These are phyloP conservation scores for Daldinia vernicosa DNA, from an alignment of 495 filamentous ascomycete species.

Conservation along the genomic window DNA sequence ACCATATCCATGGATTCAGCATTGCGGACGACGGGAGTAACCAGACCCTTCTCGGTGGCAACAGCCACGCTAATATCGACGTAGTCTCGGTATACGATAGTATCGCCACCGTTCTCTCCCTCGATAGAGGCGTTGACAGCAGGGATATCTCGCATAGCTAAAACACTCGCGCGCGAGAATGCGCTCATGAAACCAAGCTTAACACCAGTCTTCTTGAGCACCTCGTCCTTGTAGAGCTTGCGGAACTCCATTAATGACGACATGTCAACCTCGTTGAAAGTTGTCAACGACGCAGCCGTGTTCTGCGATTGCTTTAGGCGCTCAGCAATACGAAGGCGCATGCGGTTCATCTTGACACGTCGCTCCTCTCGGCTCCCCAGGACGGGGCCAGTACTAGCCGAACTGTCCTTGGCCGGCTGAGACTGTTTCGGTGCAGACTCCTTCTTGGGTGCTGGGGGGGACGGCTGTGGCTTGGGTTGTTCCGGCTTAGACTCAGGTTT, in stretches of 20 bases:
- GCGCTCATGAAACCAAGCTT: constrained; percentile 99
- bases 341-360: constrained; percentile 99
- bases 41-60: constrained; percentile 95
- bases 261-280: constrained; percentile 99
- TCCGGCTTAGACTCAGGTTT: constrained; percentile 48
- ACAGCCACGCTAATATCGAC: constrained; percentile 98
- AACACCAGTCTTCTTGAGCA: constrained; percentile 94
- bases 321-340: constrained; percentile 96
- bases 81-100: constrained; percentile 97
- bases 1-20: constrained; percentile 87
- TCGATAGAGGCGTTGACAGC: constrained; percentile 99
- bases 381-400: constrained; percentile 51
- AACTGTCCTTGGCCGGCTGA: constrained; percentile 50
- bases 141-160: constrained; percentile 94
- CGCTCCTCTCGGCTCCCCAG: constrained; percentile 87
- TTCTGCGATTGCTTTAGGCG: constrained; percentile 99
- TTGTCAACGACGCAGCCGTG: constrained; percentile 95
- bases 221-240: constrained; percentile 94
- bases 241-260: constrained; percentile 96
- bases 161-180: constrained; percentile 88
- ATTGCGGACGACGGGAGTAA: constrained; percentile 96
- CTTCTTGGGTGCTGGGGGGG: constrained; percentile 59
- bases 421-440: constrained; percentile 57
- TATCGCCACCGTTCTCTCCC: constrained; percentile 92
- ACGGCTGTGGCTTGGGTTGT: constrained; percentile 52